phyloP scores from a whole-genome alignment of 2,329 filamentous ascomycete species.

The Colletotrichum cereale region DNA sequence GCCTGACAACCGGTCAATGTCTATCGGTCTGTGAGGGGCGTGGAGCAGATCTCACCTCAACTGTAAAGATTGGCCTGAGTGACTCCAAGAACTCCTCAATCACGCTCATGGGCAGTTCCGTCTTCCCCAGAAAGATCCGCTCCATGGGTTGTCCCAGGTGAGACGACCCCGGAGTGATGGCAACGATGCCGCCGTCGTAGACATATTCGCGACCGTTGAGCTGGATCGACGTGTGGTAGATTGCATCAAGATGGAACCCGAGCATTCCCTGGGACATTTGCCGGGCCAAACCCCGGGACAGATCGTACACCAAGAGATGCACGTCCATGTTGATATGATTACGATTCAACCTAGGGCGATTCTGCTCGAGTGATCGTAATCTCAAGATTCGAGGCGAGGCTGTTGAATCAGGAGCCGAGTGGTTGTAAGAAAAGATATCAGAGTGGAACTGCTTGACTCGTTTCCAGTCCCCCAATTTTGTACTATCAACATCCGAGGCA shows the following conservation, averaged over 20 bases:
- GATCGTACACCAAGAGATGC: conserved; percentile 82
- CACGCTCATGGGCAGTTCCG: conserved; percentile 82
- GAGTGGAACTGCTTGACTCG: too few species aligned
- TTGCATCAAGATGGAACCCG: conserved; percentile 81
- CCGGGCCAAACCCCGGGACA: conserved; percentile 72
- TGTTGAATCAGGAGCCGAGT: not conserved
- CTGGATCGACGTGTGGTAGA: conserved; percentile 95
- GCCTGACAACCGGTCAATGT: conserved; percentile 61
- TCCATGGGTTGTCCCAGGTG: conserved; percentile 90
- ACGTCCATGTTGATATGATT: conserved; percentile 72
- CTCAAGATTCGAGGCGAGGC: not conserved
- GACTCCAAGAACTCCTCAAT: conserved; percentile 91
- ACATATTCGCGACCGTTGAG: conserved; percentile 89
- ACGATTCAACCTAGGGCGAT: not conserved
- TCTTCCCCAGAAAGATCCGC: conserved; percentile 79
- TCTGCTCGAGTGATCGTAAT: not conserved
- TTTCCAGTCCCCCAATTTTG: not conserved
- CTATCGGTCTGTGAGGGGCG: not conserved
- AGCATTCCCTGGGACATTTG: conserved; percentile 67
- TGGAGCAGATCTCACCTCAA: conserved; percentile 66
- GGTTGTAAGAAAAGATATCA: not conserved
- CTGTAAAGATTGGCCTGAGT: conserved; percentile 83
- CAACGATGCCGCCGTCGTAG: conserved; percentile 89
- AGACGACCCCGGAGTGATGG: conserved; percentile 82
- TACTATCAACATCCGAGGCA: conserved; percentile 23